Evolutionary conservation across 2,329 filamentous ascomycete species (phyloP).

Genomic region (Hypoxylon sp.): DNA sequence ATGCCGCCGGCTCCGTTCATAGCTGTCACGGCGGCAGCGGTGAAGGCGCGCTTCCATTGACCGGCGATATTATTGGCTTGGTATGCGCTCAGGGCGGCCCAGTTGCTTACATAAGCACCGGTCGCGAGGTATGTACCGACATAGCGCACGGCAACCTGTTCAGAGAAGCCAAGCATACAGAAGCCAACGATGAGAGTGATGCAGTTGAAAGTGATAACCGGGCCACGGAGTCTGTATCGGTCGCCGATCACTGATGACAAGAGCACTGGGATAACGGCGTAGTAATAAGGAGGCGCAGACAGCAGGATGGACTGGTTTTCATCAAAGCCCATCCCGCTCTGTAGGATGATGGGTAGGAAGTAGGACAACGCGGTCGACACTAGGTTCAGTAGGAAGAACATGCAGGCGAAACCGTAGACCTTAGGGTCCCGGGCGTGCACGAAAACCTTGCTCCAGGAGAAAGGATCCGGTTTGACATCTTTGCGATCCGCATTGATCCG

Average conservation of each 20-base stretch:
- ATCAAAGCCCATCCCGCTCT: constrained; percentile 69
- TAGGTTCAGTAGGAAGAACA: constrained; percentile 78
- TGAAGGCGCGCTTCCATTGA: constrained; percentile 76
- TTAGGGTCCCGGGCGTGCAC: constrained; percentile 72
- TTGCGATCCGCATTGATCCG: constrained; percentile 74
- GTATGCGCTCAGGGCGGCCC: constrained; percentile 76
- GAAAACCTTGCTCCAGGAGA: constrained; percentile 69
- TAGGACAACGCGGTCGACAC: constrained; percentile 76
- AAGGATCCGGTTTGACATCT: constrained; percentile 70
- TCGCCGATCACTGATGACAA: constrained; percentile 75
- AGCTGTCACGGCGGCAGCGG: constrained; percentile 72
- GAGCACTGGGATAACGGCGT: constrained; percentile 74
- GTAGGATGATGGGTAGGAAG: constrained; percentile 74
- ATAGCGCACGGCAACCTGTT: constrained; percentile 73
- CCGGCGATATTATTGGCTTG: constrained; percentile 74
- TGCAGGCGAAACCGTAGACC: constrained; percentile 73
- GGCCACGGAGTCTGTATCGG: constrained; percentile 70
- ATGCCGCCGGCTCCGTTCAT: constrained; percentile 75
- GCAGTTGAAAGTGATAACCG: constrained; percentile 76
- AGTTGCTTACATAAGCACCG: constrained; percentile 78
- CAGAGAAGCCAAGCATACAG: constrained; percentile 74
- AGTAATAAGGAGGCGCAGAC: constrained; percentile 78
- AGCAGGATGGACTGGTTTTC: constrained; percentile 71
- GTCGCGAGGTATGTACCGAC: constrained; percentile 76
- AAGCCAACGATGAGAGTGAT: constrained; percentile 74